Evolutionary conservation across 2,329 filamentous ascomycete genomes (phyloP).

Genomic region (Aureobasidium uvarum): DNA sequence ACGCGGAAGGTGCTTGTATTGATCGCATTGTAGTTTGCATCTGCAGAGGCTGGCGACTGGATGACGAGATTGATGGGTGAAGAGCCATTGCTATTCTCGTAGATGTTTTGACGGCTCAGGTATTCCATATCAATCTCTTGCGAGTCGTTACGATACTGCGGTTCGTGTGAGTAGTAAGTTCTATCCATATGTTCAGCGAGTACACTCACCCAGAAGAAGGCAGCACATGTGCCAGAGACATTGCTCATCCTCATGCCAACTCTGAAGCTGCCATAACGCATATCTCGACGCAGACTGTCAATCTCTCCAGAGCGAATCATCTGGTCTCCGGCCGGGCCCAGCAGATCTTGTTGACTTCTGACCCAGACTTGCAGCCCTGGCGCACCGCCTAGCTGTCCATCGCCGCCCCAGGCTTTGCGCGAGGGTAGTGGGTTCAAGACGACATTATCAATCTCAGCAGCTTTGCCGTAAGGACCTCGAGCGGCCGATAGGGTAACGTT

Average conservation of each 20-base stretch:
- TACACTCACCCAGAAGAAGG: constrained; percentile 71
- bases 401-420: constrained; percentile 45
- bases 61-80: constrained; percentile 72
- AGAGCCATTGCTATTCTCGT: constrained; percentile 2
- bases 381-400: constrained; percentile 47
- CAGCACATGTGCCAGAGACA: constrained; percentile 66
- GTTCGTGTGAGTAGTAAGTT: neutral
- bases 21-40: constrained; percentile 61
- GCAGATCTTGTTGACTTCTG: constrained; percentile 37
- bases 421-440: constrained; percentile 52
- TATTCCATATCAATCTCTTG: constrained; percentile 82
- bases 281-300: constrained; percentile 59
- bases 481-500: constrained; percentile 59
- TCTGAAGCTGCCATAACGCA: constrained; percentile 69
- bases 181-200: neutral
- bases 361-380: constrained; percentile 61
- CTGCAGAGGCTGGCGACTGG: constrained; percentile 61
- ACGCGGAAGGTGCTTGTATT: constrained; percentile 59
- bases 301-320: constrained; percentile 64
- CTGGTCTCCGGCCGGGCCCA: constrained; percentile 39
- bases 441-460: constrained; percentile 59
- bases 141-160: constrained; percentile 71
- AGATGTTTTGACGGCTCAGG: constrained; percentile 59
- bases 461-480: constrained; percentile 65
- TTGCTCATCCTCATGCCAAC: constrained; percentile 63